Conservation (phyloP, 805 yeast species). For the Yarrowia sp. region DNA sequence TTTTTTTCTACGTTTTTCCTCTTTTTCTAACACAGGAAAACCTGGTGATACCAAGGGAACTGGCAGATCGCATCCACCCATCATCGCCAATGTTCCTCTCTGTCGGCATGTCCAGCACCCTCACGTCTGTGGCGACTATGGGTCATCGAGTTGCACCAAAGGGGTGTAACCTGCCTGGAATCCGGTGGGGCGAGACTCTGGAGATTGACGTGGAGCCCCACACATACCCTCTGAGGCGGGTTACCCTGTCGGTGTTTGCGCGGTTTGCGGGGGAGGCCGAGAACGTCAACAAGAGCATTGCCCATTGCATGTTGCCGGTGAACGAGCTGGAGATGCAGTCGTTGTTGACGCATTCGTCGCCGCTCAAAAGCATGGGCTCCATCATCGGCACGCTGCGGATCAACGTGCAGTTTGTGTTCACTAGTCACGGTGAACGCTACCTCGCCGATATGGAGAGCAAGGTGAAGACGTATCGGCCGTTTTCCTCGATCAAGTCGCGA, state of each 20-base stretch:
- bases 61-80: background rate
- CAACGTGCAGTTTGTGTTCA: background rate
- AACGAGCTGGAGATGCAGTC: conserved; percentile 2
- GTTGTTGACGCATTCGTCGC: background rate
- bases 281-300: conserved; percentile 18
- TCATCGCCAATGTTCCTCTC: conserved; percentile 19
- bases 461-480: background rate
- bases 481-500: background rate
- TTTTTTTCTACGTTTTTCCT: too few relatives aligned
- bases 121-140: background rate
- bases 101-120: conserved; percentile 9
- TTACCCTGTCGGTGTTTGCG: conserved; percentile 14
- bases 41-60: conserved; percentile 11
- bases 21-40: conserved; percentile 4
- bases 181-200: conserved; percentile 5
- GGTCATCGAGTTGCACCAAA: background rate
- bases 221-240: background rate
- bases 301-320: conserved; percentile 5
- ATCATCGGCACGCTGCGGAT: background rate
- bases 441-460: background rate
- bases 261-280: background rate
- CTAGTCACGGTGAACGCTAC: background rate
- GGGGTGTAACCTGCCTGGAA: background rate
- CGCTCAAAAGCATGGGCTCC: background rate
- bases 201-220: conserved; percentile 5